Evolutionary conservation across 805 yeast species (phyloP).

Genomic region (Torulaspora franciscae): DNA sequence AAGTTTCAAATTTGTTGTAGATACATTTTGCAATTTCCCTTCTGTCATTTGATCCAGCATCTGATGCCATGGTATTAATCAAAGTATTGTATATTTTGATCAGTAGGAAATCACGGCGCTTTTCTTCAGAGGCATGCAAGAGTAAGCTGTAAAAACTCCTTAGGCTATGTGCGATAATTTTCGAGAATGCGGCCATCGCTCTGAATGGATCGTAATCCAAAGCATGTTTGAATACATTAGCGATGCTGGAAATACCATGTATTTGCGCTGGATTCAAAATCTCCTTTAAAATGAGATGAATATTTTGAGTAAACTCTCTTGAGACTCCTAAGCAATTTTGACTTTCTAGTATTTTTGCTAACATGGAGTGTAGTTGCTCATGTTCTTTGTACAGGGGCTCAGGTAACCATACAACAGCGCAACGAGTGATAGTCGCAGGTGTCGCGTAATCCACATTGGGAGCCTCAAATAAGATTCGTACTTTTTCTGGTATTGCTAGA

Average conservation of each 20-base stretch:
- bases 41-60: constrained; percentile 29
- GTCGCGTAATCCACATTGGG: constrained; percentile 64
- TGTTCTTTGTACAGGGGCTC: constrained; percentile 2
- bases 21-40: neutral
- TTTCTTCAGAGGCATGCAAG: neutral
- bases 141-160: neutral
- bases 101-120: neutral
- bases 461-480: constrained; percentile 72
- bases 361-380: constrained; percentile 1
- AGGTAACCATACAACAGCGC: constrained; percentile 81
- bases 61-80: constrained; percentile 39
- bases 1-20: neutral
- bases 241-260: neutral
- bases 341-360: constrained; percentile 1
- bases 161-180: constrained; percentile 1
- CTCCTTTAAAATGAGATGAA: neutral
- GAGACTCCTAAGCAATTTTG: neutral
- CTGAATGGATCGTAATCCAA: constrained; percentile 8
- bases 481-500: constrained; percentile 56
- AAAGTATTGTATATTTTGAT: constrained; percentile 10
- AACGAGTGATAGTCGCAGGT: constrained; percentile 87
- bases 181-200: neutral
- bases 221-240: constrained; percentile 3
- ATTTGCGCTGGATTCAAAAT: constrained; percentile 1
- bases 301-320: neutral